phyloP scores from a whole-genome alignment of 371 early-diverging fungal species.

The Thermomucor indicae-seudaticae region DNA sequence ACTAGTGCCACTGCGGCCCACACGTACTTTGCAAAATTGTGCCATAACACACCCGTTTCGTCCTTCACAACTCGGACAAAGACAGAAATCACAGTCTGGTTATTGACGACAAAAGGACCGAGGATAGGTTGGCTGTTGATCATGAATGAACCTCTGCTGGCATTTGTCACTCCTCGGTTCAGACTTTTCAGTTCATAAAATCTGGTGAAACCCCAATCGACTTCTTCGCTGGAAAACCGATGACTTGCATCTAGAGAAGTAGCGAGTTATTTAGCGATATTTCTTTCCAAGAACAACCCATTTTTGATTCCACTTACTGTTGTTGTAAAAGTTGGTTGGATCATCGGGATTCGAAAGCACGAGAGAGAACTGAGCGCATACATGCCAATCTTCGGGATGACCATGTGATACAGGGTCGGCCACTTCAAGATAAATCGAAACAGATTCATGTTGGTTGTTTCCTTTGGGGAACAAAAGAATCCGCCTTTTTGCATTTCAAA shows the following conservation, averaged over 20 bases:
- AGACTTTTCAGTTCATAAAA: slow-evolving; percentile 62
- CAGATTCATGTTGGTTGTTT: slow-evolving; percentile 61
- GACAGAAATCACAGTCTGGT: slow-evolving; percentile 66
- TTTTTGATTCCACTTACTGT: slow-evolving; percentile 44
- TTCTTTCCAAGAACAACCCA: not conserved
- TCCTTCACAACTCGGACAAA: slow-evolving; percentile 83
- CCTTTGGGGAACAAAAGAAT: slow-evolving; percentile 86
- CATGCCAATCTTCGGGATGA: slow-evolving; percentile 73
- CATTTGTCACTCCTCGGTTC: slow-evolving; percentile 13
- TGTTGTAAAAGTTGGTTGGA: slow-evolving; percentile 57
- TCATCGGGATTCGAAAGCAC: slow-evolving; percentile 76
- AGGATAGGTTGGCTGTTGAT: too few species aligned
- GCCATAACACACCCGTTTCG: slow-evolving; percentile 92
- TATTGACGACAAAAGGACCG: slow-evolving; percentile 59
- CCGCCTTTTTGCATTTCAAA: slow-evolving; percentile 45
- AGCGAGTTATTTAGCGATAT: not conserved
- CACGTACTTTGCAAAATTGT: slow-evolving; percentile 76
- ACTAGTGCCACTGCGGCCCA: not conserved
- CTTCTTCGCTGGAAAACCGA: slow-evolving; percentile 78
- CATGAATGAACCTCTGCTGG: slow-evolving; percentile 35
- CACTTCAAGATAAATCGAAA: slow-evolving; percentile 81
- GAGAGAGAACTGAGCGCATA: slow-evolving; percentile 87
- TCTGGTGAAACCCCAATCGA: slow-evolving; percentile 95
- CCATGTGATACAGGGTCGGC: slow-evolving; percentile 56
- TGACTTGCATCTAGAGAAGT: slow-evolving; percentile 66